Conservation (phyloP, 2,329 filamentous ascomycete genomes). For the Exutisphaerella laricina region DNA sequence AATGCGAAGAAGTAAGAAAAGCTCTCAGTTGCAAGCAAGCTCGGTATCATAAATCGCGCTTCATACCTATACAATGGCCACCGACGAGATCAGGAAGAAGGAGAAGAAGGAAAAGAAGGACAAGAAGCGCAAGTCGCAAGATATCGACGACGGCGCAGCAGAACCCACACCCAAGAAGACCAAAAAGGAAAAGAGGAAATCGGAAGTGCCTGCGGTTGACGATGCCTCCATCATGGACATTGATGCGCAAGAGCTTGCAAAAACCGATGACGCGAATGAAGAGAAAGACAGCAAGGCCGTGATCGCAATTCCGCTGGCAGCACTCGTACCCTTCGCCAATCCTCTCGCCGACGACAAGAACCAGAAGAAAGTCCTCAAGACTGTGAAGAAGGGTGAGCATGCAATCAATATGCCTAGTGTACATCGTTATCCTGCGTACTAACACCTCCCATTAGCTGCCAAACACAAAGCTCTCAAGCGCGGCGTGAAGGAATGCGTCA, state of each 20-base stretch:
- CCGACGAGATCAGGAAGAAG: conserved; percentile 36
- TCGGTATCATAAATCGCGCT: too few species aligned
- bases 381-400: conserved; percentile 53
- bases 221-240: conserved; percentile 25
- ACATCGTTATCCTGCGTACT: neutral
- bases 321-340: conserved; percentile 76
- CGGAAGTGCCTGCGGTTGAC: conserved; percentile 39
- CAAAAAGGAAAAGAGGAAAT: conserved; percentile 56
- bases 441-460: conserved; percentile 57
- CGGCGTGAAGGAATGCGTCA: conserved; percentile 98
- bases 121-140: conserved; percentile 34
- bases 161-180: conserved; percentile 35
- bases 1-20: too few species aligned
- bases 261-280: conserved; percentile 41
- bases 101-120: conserved; percentile 32
- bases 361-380: conserved; percentile 60
- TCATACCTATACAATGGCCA: conserved; percentile 38
- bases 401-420: neutral
- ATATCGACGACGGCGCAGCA: conserved; percentile 22
- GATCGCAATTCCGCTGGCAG: conserved; percentile 38
- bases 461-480: conserved; percentile 95
- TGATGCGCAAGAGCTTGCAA: conserved; percentile 29
- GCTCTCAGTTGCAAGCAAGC: neutral
- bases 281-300: conserved; percentile 42
- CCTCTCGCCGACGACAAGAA: conserved; percentile 75